These are phyloP conservation scores for Buxus sempervirens DNA, from an alignment of 164 flowering plant genomes.

Conservation along the genomic window DNA sequence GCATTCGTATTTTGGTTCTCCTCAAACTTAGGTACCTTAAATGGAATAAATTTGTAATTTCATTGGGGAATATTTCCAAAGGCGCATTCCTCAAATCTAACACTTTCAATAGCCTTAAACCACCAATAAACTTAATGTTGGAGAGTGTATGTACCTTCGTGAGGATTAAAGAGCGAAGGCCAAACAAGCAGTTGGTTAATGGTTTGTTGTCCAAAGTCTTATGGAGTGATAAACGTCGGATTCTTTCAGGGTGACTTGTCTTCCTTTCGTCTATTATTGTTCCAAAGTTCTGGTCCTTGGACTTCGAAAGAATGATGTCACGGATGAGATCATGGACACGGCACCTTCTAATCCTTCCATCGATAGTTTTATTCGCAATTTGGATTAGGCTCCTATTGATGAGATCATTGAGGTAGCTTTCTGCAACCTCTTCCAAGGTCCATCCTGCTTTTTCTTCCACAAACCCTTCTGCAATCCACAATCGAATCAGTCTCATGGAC, in stretches of 20 bases:
- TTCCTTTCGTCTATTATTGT: neutral
- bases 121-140: neutral
- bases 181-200: too few species aligned
- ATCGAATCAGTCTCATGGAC: neutral
- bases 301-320: slow-evolving; percentile 11
- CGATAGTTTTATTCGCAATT: neutral
- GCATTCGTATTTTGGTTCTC: slow-evolving; percentile 5
- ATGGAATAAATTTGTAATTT: slow-evolving; percentile 1
- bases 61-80: slow-evolving; percentile 3
- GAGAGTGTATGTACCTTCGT: neutral
- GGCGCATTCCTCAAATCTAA: slow-evolving; percentile 16
- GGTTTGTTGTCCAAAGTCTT: neutral
- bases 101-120: slow-evolving; percentile 8
- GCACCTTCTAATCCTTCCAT: slow-evolving; percentile 5
- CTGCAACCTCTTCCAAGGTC: slow-evolving; percentile 3
- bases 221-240: neutral
- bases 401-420: slow-evolving; percentile 16
- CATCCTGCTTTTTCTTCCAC: neutral
- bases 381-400: slow-evolving; percentile 13
- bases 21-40: slow-evolving; percentile 14
- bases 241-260: neutral
- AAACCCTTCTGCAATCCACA: slow-evolving; percentile 1
- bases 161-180: neutral
- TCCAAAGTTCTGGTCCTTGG: slow-evolving; percentile 2
- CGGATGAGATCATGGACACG: slow-evolving; percentile 13